Conservation (phyloP, 169 alveolate species). For the Babesia ovata region DNA sequence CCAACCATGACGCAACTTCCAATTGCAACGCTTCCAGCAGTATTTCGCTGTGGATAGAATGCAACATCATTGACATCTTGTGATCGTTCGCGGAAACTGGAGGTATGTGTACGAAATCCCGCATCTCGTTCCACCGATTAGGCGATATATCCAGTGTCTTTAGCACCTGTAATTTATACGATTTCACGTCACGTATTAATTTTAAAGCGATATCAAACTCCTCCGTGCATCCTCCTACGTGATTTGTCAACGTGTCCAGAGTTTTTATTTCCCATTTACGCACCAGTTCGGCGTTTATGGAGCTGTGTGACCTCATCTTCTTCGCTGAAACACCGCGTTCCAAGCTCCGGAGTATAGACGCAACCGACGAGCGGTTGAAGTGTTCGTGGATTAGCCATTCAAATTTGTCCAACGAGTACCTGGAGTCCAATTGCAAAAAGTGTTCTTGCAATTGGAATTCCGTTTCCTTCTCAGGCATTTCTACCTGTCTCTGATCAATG, state of each 20-base stretch:
- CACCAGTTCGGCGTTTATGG: constrained; percentile 8
- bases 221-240: background rate
- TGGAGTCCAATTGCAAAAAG: constrained; percentile 21
- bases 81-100: constrained; percentile 14
- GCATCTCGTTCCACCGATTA: constrained; percentile 27
- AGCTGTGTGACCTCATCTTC: constrained; percentile 18
- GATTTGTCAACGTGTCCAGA: constrained; percentile 6
- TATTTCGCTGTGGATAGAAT: constrained; percentile 33
- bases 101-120: background rate
- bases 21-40: constrained; percentile 51
- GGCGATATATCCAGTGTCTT: constrained; percentile 38
- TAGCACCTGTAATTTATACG: constrained; percentile 29
- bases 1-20: constrained; percentile 39
- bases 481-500: constrained; percentile 45
- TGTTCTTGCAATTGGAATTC: constrained; percentile 50
- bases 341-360: constrained; percentile 22
- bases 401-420: constrained; percentile 30
- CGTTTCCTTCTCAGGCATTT: constrained; percentile 64
- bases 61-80: background rate
- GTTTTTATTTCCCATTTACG: constrained; percentile 44
- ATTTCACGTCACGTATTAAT: constrained; percentile 20
- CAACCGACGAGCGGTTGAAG: constrained; percentile 31
- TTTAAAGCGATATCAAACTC: constrained; percentile 6
- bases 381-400: constrained; percentile 58
- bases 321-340: constrained; percentile 34